phyloP scores from a whole-genome alignment of 331 rosid genomes.

The Rhamnella rubrinervis region DNA sequence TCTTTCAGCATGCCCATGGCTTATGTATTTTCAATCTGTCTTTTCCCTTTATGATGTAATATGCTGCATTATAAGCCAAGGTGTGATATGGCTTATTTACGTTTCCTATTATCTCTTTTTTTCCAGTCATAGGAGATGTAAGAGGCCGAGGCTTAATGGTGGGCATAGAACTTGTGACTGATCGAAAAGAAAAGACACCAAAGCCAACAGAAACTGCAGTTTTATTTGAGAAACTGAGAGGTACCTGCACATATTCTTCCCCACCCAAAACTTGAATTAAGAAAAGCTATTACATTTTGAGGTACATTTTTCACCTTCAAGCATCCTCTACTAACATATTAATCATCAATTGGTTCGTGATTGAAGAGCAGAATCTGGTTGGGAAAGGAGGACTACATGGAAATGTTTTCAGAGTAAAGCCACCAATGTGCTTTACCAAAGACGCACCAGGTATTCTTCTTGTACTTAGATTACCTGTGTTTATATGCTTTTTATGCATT shows the following conservation, averaged over 20 bases:
- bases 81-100: not conserved
- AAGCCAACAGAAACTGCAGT: constrained; percentile 77
- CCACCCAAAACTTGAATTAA: not conserved
- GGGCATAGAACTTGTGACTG: constrained; percentile 71
- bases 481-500: not conserved
- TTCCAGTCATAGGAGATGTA: constrained; percentile 76
- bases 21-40: constrained; percentile 6
- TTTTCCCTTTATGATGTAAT: constrained; percentile 16
- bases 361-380: constrained; percentile 71
- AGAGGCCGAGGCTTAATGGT: constrained; percentile 86
- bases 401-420: constrained; percentile 75
- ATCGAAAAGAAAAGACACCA: constrained; percentile 58
- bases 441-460: constrained; percentile 62
- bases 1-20: not conserved
- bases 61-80: too few species aligned
- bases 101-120: constrained; percentile 6
- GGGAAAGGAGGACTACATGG: constrained; percentile 91
- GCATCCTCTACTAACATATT: constrained; percentile 13
- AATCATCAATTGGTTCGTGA: constrained; percentile 18
- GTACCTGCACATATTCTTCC: constrained; percentile 30
- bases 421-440: constrained; percentile 78
- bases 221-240: constrained; percentile 77
- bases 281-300: not conserved
- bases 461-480: too few species aligned
- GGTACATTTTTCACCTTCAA: not conserved